These are phyloP conservation scores for Herpetomonas muscarum DNA, from an alignment of 208 protist genomes.

Conservation along the genomic window DNA sequence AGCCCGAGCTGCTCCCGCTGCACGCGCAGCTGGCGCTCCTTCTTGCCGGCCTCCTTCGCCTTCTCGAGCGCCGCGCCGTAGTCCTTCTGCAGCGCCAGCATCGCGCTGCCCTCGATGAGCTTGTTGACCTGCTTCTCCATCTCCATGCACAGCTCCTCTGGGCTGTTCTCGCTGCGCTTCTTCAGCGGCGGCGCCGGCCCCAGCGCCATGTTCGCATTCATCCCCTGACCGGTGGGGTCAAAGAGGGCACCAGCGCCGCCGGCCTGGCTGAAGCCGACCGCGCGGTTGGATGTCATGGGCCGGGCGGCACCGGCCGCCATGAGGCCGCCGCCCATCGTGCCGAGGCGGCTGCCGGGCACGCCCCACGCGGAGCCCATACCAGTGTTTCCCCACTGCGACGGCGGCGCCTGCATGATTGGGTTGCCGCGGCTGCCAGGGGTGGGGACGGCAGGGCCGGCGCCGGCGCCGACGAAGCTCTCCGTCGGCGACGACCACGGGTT, in stretches of 20 bases:
- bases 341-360: conserved; percentile 54
- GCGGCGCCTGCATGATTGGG: conserved; percentile 72
- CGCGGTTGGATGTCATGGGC: conserved; percentile 93
- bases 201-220: conserved; percentile 54
- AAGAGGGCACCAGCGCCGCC: conserved; percentile 51
- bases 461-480: conserved; percentile 26
- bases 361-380: conserved; percentile 70
- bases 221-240: conserved; percentile 73
- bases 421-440: conserved; percentile 51
- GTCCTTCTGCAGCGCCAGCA: conserved; percentile 84
- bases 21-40: conserved; percentile 89
- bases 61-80: conserved; percentile 90
- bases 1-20: conserved; percentile 88
- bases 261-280: conserved; percentile 78
- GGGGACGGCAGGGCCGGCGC: conserved; percentile 17
- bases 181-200: conserved; percentile 89
- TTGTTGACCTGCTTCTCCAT: conserved; percentile 93
- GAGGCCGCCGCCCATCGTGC: conserved; percentile 56
- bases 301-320: conserved; percentile 43
- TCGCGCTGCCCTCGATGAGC: conserved; percentile 93
- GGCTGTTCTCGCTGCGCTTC: conserved; percentile 87
- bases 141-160: conserved; percentile 90
- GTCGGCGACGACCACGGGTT: conserved; percentile 36
- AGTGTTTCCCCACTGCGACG: conserved; percentile 71
- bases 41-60: conserved; percentile 93